Conservation (phyloP, 345 rosid genomes). For the Gossypium thurberi region DNA sequence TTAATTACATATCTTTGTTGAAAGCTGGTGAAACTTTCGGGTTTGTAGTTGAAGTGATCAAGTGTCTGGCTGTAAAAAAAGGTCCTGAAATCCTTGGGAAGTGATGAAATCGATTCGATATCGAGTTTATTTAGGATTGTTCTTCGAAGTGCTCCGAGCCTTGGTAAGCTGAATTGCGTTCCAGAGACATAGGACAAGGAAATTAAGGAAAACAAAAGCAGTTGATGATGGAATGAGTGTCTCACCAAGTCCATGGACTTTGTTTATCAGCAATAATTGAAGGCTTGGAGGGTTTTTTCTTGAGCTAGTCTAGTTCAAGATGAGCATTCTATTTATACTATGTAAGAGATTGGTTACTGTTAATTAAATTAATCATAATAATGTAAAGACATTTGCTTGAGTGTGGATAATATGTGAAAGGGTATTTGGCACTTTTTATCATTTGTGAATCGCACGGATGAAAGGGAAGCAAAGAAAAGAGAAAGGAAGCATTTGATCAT, state of each 20-base stretch:
- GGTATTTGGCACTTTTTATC: neutral
- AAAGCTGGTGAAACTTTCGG: conserved; percentile 45
- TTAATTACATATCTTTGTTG: conserved; percentile 40
- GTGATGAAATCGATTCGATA: conserved; percentile 1
- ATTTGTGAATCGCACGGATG: neutral
- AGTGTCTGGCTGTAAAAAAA: conserved; percentile 35
- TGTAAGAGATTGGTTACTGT: neutral
- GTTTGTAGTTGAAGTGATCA: conserved; percentile 50
- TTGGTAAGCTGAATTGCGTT: conserved; percentile 12
- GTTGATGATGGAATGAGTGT: neutral
- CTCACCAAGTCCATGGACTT: neutral
- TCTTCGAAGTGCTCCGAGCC: conserved; percentile 17
- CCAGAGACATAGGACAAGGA: neutral
- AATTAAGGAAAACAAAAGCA: conserved; percentile 3
- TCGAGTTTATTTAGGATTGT: neutral
- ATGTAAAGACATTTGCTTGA: neutral
- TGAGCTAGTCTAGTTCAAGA: conserved; percentile 10
- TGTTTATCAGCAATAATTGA: neutral
- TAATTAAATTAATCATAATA: neutral
- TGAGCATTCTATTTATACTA: conserved; percentile 7
- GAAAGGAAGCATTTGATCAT: neutral
- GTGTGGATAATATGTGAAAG: neutral
- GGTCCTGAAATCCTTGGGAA: conserved; percentile 18
- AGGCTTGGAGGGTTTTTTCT: neutral
- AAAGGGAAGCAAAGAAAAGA: neutral